phyloP scores from a whole-genome alignment of 1,284 basidiomycete species.

The Moesziomyces antarcticus region DNA sequence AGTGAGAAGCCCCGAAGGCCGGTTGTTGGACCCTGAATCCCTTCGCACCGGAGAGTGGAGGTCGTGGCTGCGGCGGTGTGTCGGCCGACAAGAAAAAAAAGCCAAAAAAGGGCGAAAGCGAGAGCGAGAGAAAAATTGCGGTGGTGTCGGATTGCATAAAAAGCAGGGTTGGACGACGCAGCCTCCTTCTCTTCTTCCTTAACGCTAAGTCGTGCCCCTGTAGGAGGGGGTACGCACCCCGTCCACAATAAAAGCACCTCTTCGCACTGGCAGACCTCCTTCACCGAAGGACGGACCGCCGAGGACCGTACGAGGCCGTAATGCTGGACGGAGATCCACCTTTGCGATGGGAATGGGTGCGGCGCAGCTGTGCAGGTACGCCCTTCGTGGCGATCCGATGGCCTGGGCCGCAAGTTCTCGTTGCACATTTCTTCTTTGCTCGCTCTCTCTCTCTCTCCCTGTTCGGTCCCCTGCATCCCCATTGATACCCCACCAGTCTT shows the following conservation, averaged over 20 bases:
- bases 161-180: background rate
- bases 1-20: no score
- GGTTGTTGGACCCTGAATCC: no score
- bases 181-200: conserved; percentile 34
- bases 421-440: conserved; percentile 38
- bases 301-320: conserved; percentile 58
- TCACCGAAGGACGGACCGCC: conserved; percentile 22
- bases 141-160: conserved; percentile 10
- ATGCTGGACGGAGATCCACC: conserved; percentile 51
- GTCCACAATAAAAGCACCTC: conserved; percentile 58
- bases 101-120: background rate
- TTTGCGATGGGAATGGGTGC: conserved; percentile 53
- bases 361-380: conserved; percentile 34
- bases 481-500: background rate
- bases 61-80: background rate
- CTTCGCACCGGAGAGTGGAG: no score
- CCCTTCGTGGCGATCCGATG: conserved; percentile 47
- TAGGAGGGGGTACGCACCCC: conserved; percentile 48
- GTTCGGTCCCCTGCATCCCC: background rate
- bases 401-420: conserved; percentile 52
- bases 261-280: conserved; percentile 38
- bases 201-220: conserved; percentile 47
- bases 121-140: background rate
- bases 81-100: conserved; percentile 7
- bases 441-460: background rate